Conservation (phyloP, 345 rosid genomes). For the Hibiscus mutabilis region DNA sequence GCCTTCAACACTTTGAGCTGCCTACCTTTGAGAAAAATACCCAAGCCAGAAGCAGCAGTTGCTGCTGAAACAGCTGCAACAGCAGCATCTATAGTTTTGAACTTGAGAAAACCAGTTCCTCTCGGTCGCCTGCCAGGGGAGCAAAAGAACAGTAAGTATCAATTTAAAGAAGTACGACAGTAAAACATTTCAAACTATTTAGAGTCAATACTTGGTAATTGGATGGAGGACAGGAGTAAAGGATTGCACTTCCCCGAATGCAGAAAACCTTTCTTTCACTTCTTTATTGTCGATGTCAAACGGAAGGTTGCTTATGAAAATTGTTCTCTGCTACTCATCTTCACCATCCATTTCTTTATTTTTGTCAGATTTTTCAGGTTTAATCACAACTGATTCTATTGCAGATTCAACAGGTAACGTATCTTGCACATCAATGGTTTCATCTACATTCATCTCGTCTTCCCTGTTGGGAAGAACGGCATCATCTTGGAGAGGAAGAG, state of each 20-base stretch:
- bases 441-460: constrained; percentile 24
- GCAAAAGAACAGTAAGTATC: constrained; percentile 6
- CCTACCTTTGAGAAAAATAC: constrained; percentile 76
- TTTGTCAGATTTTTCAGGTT: constrained; percentile 34
- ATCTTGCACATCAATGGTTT: constrained; percentile 18
- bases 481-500: constrained; percentile 31
- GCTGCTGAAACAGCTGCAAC: constrained; percentile 73
- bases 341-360: constrained; percentile 33
- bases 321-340: constrained; percentile 62
- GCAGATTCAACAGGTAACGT: constrained; percentile 27
- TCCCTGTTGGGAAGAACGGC: constrained; percentile 14
- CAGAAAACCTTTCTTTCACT: constrained; percentile 68
- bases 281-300: constrained; percentile 62
- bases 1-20: constrained; percentile 68
- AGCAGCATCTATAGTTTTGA: constrained; percentile 64
- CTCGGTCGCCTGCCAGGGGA: constrained; percentile 65
- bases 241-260: constrained; percentile 68
- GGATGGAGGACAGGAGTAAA: constrained; percentile 74
- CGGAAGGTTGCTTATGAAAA: constrained; percentile 80
- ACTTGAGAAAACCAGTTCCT: constrained; percentile 90
- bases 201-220: constrained; percentile 62
- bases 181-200: constrained; percentile 3
- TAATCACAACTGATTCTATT: constrained; percentile 20
- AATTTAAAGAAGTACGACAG: not conserved
- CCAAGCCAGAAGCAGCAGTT: constrained; percentile 47